Conservation (phyloP, 495 filamentous ascomycete genomes). For the Terfezia claveryi region DNA sequence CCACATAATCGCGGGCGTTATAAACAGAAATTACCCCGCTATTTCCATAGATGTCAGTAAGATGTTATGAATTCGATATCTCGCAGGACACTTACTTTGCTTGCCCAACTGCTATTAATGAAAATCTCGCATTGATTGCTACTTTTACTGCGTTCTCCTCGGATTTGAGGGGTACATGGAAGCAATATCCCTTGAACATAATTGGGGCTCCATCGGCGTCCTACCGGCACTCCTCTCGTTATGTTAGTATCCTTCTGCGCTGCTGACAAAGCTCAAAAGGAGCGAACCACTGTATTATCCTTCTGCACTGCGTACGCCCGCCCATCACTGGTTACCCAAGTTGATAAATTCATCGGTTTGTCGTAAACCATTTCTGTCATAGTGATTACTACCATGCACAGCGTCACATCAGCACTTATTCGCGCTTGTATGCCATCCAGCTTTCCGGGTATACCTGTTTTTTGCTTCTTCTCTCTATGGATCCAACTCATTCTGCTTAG, state of each 20-base stretch:
- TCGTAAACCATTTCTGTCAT: slow-evolving; percentile 75
- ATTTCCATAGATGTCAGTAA: not conserved
- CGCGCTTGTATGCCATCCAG: not conserved
- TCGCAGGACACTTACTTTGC: slow-evolving; percentile 23
- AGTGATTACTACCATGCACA: slow-evolving; percentile 22
- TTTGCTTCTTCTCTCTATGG: slow-evolving; percentile 36
- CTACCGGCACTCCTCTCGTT: slow-evolving; percentile 1
- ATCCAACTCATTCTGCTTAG: slow-evolving; percentile 71
- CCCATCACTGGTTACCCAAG: slow-evolving; percentile 83
- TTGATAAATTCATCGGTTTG: slow-evolving; percentile 84
- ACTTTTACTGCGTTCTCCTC: slow-evolving; percentile 44
- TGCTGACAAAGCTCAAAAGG: too few species aligned
- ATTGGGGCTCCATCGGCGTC: slow-evolving; percentile 19
- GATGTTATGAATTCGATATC: not conserved
- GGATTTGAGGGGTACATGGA: slow-evolving; percentile 46
- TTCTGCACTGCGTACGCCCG: slow-evolving; percentile 84
- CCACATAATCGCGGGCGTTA: slow-evolving; percentile 74
- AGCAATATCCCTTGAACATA: slow-evolving; percentile 76
- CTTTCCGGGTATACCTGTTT: not conserved
- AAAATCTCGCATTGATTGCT: slow-evolving; percentile 84
- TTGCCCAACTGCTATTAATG: slow-evolving; percentile 72
- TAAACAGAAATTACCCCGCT: slow-evolving; percentile 62
- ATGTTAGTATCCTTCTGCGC: too few species aligned
- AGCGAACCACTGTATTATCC: slow-evolving; percentile 17
- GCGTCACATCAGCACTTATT: slow-evolving; percentile 9